These are phyloP conservation scores for Taphrina populina DNA, from an alignment of 1,139 yeast genomes.

Conservation along the genomic window DNA sequence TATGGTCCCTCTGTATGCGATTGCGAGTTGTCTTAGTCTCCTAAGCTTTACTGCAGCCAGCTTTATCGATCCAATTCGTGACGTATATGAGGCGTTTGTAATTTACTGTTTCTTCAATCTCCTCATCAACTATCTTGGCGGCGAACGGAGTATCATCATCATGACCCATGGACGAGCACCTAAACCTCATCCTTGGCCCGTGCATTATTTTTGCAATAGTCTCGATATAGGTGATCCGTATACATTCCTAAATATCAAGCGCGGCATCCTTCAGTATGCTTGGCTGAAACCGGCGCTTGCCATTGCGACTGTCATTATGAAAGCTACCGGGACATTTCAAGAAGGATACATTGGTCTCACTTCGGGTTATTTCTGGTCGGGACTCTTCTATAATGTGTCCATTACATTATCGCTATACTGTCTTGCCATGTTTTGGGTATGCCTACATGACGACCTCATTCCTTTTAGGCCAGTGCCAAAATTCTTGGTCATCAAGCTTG, in stretches of 20 bases:
- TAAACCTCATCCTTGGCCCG: slow-evolving; percentile 59
- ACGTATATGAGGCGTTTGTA: slow-evolving; percentile 88
- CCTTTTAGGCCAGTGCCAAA: slow-evolving; percentile 89
- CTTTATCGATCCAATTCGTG: slow-evolving; percentile 73
- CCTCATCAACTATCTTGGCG: slow-evolving; percentile 81
- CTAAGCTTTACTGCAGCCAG: slow-evolving; percentile 51
- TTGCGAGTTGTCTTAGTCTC: slow-evolving; percentile 59
- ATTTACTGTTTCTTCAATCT: slow-evolving; percentile 87
- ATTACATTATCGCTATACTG: slow-evolving; percentile 81
- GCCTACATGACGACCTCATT: slow-evolving; percentile 69
- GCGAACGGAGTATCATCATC: slow-evolving; percentile 80
- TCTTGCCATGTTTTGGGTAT: slow-evolving; percentile 88
- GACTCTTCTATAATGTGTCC: slow-evolving; percentile 69
- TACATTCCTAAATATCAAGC: slow-evolving; percentile 70
- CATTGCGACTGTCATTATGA: slow-evolving; percentile 55
- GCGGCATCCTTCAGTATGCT: slow-evolving; percentile 89
- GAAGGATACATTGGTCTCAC: slow-evolving; percentile 52
- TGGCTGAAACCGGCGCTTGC: slow-evolving; percentile 88
- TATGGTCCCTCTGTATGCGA: slow-evolving; percentile 56
- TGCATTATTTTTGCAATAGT: slow-evolving; percentile 54
- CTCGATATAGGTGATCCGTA: slow-evolving; percentile 85
- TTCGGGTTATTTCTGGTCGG: slow-evolving; percentile 65
- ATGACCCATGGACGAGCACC: slow-evolving; percentile 73
- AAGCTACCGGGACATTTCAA: slow-evolving; percentile 52
- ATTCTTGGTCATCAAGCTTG: slow-evolving; percentile 84